Base-by-base conservation (phyloP, 2,329 filamentous ascomycete genomes). In the Huntiella abstrusa region DNA sequence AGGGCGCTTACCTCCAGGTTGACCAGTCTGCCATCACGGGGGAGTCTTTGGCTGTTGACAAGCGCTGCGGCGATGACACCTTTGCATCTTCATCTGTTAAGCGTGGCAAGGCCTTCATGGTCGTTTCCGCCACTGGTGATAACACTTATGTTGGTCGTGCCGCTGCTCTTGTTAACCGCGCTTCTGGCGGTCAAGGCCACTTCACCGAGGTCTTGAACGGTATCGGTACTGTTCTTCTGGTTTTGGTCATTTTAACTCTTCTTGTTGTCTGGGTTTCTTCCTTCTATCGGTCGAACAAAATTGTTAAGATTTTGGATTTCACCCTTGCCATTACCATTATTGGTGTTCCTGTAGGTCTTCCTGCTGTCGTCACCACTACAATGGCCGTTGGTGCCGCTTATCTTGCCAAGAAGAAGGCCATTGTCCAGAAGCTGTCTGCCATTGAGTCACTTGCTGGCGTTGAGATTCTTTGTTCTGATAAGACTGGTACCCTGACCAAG, bases 301-400 rank as follows among this genome's bases (percentile, higher is more conserved):
- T 91, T 52, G 77, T 87, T 52, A 64, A 65, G 4, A 92, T 93
- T 50, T 75, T 93, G 41, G 71, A 81, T 53, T 91, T 84, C 67
- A 91, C 85, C 47, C 71, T 93, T 39, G 84, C 82, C 54, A 87
- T 93, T 56, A 91, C 83, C 56, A 88, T 93, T 53, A 83, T 92
- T 52, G 85, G 85, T 73, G 85, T 93, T 19, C 85, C 85, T 46
- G 85, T 93, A 64, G 85, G 85, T 78, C 83, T 93, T 53, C 85
- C 85, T 50, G 85, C 83, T 55, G 85, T 93, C 66, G 84, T 92
- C 51, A 93, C 86, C 56, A 93, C 85, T 55, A 93, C 85, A 59
- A 91, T 93, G 84, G 85, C 85, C 60, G 85, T 93, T 60, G 85
- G 85, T 67, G 85, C 85, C 53, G 82, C 84, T 52, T 91, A 91